Base-by-base conservation (phyloP, 495 filamentous ascomycete species). In the Penicillium bialowiezense region DNA sequence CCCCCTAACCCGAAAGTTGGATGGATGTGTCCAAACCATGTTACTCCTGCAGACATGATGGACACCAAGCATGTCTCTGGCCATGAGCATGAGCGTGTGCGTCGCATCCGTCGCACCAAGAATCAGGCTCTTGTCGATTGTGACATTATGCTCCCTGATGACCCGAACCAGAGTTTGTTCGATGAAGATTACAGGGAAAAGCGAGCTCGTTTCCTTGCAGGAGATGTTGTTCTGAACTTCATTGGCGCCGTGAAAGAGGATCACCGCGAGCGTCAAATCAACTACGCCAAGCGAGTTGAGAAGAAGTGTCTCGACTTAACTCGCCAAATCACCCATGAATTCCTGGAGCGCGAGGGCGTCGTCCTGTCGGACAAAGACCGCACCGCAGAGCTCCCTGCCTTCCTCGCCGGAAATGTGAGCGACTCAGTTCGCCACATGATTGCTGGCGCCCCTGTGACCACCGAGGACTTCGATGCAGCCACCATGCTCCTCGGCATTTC, bases 1-100 rank as follows among this genome's bases (percentile, higher is more conserved):
- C 87, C 89, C 12, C 91, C 92, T 4, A 68, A 63, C 43, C 73
- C 73, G 5, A 74, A 82, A 37, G 75, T 81, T 42, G 86, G 81
- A 21, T 98, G 90, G 90, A 85, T 82, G 73, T 98, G 93, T 58
- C 92, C 93, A 50, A 84, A 83, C 59, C 93, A 98, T 65, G 75
- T 86, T 28, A 87, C 90, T 37, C 74, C 83, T 32, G 79, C 83
- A 28, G 63, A 82, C 18, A 51, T 53, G 37, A 65, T 67, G 39
- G 39, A 58, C 36, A 56, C 60, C 49, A 64, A 63, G 47, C 57
- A 81, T 63, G 68, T 77, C 72, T 68, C 84, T 72, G 71, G 72
- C 55, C 45, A 67, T 55, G 28, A 68, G 60, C 35, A 63, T 57
- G 40, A 72, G 76, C 63, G 71, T 60, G 65, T 78, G 44, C 79